Percentiles rank a stretch among this genome's conserved stretches.
Evolutionary conservation across 495 filamentous ascomycete species (phyloP).

Genomic region (Clavariopsis aquatica): DNA sequence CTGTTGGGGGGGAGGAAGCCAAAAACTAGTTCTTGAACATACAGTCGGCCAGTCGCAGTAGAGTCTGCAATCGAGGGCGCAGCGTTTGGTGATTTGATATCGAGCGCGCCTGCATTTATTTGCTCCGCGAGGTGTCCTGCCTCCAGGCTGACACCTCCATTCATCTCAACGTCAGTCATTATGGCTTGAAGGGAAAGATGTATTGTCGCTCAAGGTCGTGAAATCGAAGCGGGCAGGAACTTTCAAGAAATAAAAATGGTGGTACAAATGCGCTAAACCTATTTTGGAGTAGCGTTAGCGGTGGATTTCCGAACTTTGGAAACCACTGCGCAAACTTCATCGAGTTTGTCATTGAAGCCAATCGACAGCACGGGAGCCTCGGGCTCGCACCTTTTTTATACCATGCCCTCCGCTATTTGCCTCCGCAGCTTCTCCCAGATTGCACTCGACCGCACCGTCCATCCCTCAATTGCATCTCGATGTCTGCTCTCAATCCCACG

Average conservation of each 20-base stretch:
- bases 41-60: constrained; percentile 17
- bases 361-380: constrained; percentile 8
- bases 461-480: constrained; percentile 32
- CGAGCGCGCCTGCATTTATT: constrained; percentile 24
- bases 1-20: neutral
- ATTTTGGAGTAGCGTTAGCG: neutral
- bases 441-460: constrained; percentile 23
- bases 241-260: too few relatives aligned
- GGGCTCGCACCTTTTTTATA: constrained; percentile 47
- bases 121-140: constrained; percentile 8
- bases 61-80: constrained; percentile 22
- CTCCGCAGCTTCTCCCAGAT: constrained; percentile 28
- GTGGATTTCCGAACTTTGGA: constrained; percentile 17
- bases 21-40: neutral
- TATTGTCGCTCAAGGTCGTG: neutral
- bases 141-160: neutral
- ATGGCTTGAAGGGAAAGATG: neutral
- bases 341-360: neutral
- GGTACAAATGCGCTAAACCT: neutral
- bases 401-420: constrained; percentile 24
- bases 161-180: constrained; percentile 23
- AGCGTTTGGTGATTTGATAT: constrained; percentile 12
- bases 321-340: constrained; percentile 8
- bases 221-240: neutral
- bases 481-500: constrained; percentile 26